A percentile compares a stretch with the other conserved stretches of the same genome.
phyloP scores from a whole-genome alignment of 257 asterid species.

The Pogostemon cablin region DNA sequence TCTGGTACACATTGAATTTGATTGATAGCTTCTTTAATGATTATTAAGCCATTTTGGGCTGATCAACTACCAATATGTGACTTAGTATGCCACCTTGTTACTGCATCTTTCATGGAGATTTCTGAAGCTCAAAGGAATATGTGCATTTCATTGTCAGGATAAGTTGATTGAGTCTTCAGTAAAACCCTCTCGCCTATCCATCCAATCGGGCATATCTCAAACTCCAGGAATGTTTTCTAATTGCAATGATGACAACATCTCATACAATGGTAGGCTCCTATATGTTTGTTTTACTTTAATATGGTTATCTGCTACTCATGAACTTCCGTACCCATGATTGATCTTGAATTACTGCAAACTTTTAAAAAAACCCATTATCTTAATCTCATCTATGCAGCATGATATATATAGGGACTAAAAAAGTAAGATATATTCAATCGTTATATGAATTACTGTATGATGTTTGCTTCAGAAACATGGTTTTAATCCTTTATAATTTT shows the following conservation, averaged over 20 bases:
- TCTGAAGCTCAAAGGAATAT: conserved; percentile 26
- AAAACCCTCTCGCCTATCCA: conserved; percentile 53
- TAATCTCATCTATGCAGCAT: no score
- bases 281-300: conserved; percentile 24
- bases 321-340: conserved; percentile 15
- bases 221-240: conserved; percentile 51
- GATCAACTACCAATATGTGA: conserved; percentile 3
- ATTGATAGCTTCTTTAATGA: not conserved
- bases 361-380: no score
- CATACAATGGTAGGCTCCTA: conserved; percentile 57
- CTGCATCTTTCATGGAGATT: conserved; percentile 17
- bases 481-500: not conserved
- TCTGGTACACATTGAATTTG: not conserved
- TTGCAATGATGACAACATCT: conserved; percentile 47
- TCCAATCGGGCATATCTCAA: conserved; percentile 53
- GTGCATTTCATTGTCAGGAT: conserved; percentile 58
- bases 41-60: not conserved
- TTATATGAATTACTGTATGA: not conserved
- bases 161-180: conserved; percentile 52
- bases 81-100: not conserved
- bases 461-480: not conserved
- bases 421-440: no score
- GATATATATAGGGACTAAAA: no score
- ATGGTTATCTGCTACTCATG: not conserved
- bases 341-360: not conserved